Evolutionary conservation across 352 stramenopile species (phyloP).

Genomic region (Phytophthora agathidicida): DNA sequence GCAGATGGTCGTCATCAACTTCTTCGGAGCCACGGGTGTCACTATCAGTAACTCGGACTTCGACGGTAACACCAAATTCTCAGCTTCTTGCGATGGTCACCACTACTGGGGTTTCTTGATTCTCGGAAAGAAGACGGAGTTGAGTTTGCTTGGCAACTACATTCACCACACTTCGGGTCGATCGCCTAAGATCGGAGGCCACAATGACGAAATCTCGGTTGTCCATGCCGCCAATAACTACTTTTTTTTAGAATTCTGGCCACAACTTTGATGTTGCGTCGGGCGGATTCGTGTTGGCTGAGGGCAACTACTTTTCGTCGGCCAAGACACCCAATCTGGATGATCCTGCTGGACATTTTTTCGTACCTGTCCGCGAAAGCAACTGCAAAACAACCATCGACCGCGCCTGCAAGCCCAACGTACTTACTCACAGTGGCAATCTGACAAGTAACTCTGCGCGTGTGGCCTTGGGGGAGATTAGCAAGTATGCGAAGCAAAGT

Average conservation of each 20-base stretch:
- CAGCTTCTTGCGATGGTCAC: slow-evolving; percentile 22
- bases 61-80: slow-evolving; percentile 17
- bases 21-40: slow-evolving; percentile 15
- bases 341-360: slow-evolving; percentile 21
- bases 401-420: slow-evolving; percentile 30
- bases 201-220: slow-evolving; percentile 7
- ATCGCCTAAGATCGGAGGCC: slow-evolving; percentile 37
- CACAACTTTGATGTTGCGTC: slow-evolving; percentile 24
- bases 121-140: slow-evolving; percentile 20
- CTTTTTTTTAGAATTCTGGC: slow-evolving; percentile 22
- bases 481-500: slow-evolving; percentile 11
- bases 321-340: slow-evolving; percentile 18
- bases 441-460: slow-evolving; percentile 6
- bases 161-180: slow-evolving; percentile 41
- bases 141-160: slow-evolving; percentile 26
- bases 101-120: slow-evolving; percentile 49
- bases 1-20: slow-evolving; percentile 30
- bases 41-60: slow-evolving; percentile 32
- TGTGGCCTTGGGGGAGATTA: background rate
- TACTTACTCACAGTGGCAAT: slow-evolving; percentile 11
- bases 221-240: slow-evolving; percentile 38
- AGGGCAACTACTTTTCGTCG: slow-evolving; percentile 35
- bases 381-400: slow-evolving; percentile 21
- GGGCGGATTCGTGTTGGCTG: slow-evolving; percentile 21
- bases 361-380: slow-evolving; percentile 9